A percentile compares a stretch with the other conserved stretches of the same genome.
Evolutionary conservation across 176 grass and related monocot species (phyloP).

Genomic region (Thalia dealbata): DNA sequence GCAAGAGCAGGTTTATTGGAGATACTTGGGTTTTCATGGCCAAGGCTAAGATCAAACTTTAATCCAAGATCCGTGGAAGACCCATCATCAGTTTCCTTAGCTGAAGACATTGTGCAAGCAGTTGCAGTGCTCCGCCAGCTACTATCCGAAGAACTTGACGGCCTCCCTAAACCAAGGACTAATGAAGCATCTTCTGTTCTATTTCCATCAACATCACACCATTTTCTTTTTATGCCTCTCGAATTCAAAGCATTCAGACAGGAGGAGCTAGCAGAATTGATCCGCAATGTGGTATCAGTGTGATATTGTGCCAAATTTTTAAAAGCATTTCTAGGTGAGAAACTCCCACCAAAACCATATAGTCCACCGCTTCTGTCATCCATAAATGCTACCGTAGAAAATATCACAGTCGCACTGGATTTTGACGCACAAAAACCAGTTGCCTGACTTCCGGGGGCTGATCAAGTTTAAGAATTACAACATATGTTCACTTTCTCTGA

Average conservation of each 20-base stretch:
- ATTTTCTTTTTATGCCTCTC: slow-evolving; percentile 17
- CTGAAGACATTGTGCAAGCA: slow-evolving; percentile 16
- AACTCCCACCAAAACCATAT: neutral
- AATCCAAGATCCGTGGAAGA: slow-evolving; percentile 22
- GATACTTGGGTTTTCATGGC: slow-evolving; percentile 5
- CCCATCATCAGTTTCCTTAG: slow-evolving; percentile 14
- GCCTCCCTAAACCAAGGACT: slow-evolving; percentile 5
- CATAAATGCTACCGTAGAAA: slow-evolving; percentile 1
- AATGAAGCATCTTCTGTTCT: neutral
- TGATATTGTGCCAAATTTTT: slow-evolving; percentile 11
- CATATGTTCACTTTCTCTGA: neutral
- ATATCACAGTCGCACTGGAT: neutral
- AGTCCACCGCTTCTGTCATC: slow-evolving; percentile 6
- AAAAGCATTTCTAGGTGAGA: slow-evolving; percentile 2
- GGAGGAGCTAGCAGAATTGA: neutral
- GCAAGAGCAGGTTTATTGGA: slow-evolving; percentile 13
- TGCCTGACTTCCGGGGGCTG: slow-evolving; percentile 9
- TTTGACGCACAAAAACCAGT: neutral
- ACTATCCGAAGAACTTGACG: slow-evolving; percentile 18
- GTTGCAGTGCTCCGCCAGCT: slow-evolving; percentile 15
- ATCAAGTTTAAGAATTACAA: neutral
- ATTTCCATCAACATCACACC: slow-evolving; percentile 13
- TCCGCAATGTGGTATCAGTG: slow-evolving; percentile 10
- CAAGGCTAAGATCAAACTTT: slow-evolving; percentile 18
- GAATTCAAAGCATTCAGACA: neutral